Percentiles rank a stretch among this genome's conserved stretches.
These are phyloP conservation scores for Fraxinus anomala DNA, from an alignment of 257 asterid genomes.

Conservation along the genomic window DNA sequence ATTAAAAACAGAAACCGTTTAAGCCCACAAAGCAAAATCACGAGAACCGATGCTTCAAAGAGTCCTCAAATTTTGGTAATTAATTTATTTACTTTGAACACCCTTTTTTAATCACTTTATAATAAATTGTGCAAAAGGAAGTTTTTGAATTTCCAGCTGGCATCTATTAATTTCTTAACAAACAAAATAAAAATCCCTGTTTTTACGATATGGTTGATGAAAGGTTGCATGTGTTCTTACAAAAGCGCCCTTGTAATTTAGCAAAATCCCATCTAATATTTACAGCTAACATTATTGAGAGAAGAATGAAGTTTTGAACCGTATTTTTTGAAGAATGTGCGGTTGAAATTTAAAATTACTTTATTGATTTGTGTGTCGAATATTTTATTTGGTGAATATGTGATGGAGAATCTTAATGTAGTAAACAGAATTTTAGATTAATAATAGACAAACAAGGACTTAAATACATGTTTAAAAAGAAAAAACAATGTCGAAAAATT, in stretches of 20 bases:
- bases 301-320: no score
- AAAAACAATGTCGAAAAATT: slow-evolving; percentile 26
- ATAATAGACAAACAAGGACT: no score
- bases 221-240: slow-evolving; percentile 47
- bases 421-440: no score
- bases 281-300: no score
- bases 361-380: no score
- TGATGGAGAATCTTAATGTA: no score
- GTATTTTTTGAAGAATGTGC: no score
- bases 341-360: no score
- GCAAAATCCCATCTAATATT: slow-evolving; percentile 19
- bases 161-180: slow-evolving; percentile 22
- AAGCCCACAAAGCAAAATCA: slow-evolving; percentile 35
- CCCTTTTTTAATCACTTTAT: slow-evolving; percentile 25
- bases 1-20: slow-evolving; percentile 29
- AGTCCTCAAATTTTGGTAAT: slow-evolving; percentile 24
- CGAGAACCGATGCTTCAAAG: slow-evolving; percentile 37
- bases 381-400: no score
- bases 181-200: slow-evolving; percentile 36
- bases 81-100: slow-evolving; percentile 14
- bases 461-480: not conserved
- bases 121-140: slow-evolving; percentile 3
- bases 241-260: slow-evolving; percentile 38
- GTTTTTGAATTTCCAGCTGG: slow-evolving; percentile 38
- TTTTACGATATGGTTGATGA: slow-evolving; percentile 60